Base-by-base conservation (phyloP, 495 filamentous ascomycete species). In the Penicillium soppii region DNA sequence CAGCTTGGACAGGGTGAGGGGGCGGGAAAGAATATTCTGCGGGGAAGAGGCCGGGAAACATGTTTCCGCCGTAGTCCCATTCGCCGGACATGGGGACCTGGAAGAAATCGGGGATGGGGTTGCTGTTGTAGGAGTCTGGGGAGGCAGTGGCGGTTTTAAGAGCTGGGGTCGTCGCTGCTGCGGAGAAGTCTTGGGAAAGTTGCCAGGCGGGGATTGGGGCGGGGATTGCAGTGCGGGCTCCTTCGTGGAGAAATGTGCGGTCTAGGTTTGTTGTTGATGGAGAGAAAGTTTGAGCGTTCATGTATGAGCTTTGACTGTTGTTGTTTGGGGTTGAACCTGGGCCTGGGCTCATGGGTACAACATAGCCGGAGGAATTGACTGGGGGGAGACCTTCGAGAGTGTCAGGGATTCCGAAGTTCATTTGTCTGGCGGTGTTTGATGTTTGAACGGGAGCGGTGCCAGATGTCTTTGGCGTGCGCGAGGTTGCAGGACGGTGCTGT, bases 281-380 rank as follows among this genome's bases (percentile, higher is more conserved):
- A n/a, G n/a, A n/a, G n/a, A n/a, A n/a, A n/a, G n/a, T n/a, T n/a
- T n/a, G n/a, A n/a, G n/a, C n/a, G n/a, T n/a, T n/a, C n/a, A n/a
- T n/a, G n/a, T n/a, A n/a, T n/a, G n/a, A n/a, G n/a, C n/a, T n/a
- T n/a, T n/a, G n/a, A n/a, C n/a, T n/a, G n/a, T n/a, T n/a, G n/a
- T n/a, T n/a, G n/a, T n/a, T 33, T 45, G 7, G 21, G 12, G 38
- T 49, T 27, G 44, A 27, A 13, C 20, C 19, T 13, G 21, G 17
- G 44, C 49, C 35, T 37, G 54, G 63, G 48, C 66, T 66, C n/a
- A 70, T 49, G 7, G 65, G 68, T 8, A 74, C 65, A 37, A 74
- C 63, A 47, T 74, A 74, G 26, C 71, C 71, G 1, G 56, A 60
- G 7, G 68, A 74, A 49, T 74, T 71, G 54, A 74, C 53, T 0